These are phyloP conservation scores for Jamesozyma gamospora DNA, from an alignment of 805 yeast genomes.

Conservation along the genomic window DNA sequence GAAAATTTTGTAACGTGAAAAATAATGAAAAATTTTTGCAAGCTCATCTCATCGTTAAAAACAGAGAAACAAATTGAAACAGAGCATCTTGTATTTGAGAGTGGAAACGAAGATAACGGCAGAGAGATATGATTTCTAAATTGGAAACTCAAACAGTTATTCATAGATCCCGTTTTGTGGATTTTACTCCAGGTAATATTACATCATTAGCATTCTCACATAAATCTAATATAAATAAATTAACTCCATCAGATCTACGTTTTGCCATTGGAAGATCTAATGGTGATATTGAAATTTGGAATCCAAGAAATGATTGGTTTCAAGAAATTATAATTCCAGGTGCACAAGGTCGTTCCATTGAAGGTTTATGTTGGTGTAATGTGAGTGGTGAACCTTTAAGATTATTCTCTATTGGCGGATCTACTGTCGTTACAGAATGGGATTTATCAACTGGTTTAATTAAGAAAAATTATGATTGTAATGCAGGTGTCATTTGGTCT, in stretches of 20 bases:
- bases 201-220: conserved; percentile 76
- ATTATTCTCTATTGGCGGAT: conserved; percentile 88
- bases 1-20: background rate
- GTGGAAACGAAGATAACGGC: too few species aligned
- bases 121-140: background rate
- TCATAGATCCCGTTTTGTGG: conserved; percentile 88
- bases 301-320: conserved; percentile 72
- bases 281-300: conserved; percentile 95
- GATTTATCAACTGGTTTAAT: conserved; percentile 67
- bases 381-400: conserved; percentile 46
- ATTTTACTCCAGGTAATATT: conserved; percentile 73
- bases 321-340: conserved; percentile 70
- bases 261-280: conserved; percentile 88
- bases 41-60: conserved; percentile 2
- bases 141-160: conserved; percentile 20
- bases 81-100: too few species aligned
- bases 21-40: conserved; percentile 1
- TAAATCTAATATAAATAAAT: conserved; percentile 32
- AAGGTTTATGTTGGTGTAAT: conserved; percentile 75
- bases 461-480: conserved; percentile 68
- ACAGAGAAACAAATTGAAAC: too few species aligned
- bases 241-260: conserved; percentile 48
- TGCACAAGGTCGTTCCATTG: conserved; percentile 74
- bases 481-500: conserved; percentile 92
- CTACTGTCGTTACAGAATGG: conserved; percentile 90